These are phyloP conservation scores for Suhomyces kilbournensis DNA, from an alignment of 805 yeast genomes.

Conservation along the genomic window DNA sequence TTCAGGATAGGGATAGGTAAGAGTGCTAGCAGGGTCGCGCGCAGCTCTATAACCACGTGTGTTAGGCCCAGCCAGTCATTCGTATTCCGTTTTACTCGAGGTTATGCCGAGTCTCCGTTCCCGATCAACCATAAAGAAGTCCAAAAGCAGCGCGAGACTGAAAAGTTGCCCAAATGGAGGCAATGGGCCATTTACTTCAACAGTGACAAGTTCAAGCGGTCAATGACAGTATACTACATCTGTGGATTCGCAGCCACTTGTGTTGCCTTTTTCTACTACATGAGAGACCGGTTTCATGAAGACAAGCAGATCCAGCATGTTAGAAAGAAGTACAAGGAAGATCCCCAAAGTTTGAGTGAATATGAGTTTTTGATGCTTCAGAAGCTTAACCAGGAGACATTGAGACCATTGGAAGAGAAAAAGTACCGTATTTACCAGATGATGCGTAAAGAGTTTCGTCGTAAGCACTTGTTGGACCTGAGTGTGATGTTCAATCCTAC, in stretches of 20 bases:
- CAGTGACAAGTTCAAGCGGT: constrained; percentile 55
- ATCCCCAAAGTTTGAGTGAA: constrained; percentile 48
- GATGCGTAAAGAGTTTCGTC: constrained; percentile 46
- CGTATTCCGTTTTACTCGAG: neutral
- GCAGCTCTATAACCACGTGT: neutral
- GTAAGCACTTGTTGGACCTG: constrained; percentile 33
- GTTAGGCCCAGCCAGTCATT: neutral
- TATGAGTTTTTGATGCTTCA: constrained; percentile 63
- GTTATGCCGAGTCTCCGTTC: constrained; percentile 28
- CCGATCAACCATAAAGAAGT: constrained; percentile 32
- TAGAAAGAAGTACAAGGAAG: constrained; percentile 31
- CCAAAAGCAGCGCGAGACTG: constrained; percentile 24
- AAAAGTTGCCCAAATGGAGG: constrained; percentile 33
- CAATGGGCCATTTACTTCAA: constrained; percentile 43
- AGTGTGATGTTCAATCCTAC: constrained; percentile 39
- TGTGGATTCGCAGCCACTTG: constrained; percentile 57
- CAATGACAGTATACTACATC: constrained; percentile 59
- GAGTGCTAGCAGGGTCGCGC: neutral
- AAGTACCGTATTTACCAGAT: constrained; percentile 58
- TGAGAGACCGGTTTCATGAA: constrained; percentile 62
- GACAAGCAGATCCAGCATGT: constrained; percentile 56
- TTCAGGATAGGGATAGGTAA: neutral
- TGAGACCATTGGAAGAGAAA: constrained; percentile 62
- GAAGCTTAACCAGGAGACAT: constrained; percentile 52
- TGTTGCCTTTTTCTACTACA: constrained; percentile 59